Percentiles rank a stretch among this genome's conserved stretches.
Evolutionary conservation across 2,329 filamentous ascomycete species (phyloP).

Genomic region (Colletotrichum aenigma): DNA sequence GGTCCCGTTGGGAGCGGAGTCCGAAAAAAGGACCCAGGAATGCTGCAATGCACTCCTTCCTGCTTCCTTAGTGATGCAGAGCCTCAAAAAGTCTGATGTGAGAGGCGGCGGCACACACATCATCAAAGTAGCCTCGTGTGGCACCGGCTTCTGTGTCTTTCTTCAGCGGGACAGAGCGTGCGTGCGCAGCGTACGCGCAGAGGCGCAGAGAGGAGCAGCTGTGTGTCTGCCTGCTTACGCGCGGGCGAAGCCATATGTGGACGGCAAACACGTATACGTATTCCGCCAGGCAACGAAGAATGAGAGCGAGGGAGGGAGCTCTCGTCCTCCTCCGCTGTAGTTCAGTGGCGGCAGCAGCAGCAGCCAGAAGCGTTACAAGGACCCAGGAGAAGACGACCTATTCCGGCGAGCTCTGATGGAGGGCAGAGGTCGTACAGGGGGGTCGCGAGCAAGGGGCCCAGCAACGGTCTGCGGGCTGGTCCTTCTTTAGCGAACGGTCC

Average conservation of each 20-base stretch:
- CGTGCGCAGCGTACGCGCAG: not conserved
- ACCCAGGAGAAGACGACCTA: not conserved
- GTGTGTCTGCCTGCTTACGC: not conserved
- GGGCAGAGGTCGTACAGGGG: constrained; percentile 17
- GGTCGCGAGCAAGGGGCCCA: constrained; percentile 4
- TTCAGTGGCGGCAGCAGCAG: not conserved
- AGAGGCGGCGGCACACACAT: not conserved
- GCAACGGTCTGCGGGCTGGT: constrained; percentile 2
- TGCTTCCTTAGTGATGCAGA: constrained; percentile 5
- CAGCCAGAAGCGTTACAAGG: not conserved
- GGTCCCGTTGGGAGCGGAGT: not conserved
- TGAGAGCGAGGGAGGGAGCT: not conserved
- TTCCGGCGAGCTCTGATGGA: constrained; percentile 8
- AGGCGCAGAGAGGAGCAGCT: not conserved
- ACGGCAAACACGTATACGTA: not conserved
- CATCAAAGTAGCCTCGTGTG: not conserved
- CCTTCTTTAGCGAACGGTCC: constrained; percentile 7
- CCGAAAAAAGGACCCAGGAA: not conserved
- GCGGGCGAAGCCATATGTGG: not conserved
- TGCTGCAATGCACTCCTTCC: not conserved
- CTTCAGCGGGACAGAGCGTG: not conserved
- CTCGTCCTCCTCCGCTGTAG: not conserved
- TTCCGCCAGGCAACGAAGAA: not conserved
- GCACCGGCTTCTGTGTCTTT: not conserved
- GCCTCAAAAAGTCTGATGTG: constrained; percentile 10